Evolutionary conservation across 2,329 filamentous ascomycete genomes (phyloP).

Genomic region (Sclerotinia borealis): DNA sequence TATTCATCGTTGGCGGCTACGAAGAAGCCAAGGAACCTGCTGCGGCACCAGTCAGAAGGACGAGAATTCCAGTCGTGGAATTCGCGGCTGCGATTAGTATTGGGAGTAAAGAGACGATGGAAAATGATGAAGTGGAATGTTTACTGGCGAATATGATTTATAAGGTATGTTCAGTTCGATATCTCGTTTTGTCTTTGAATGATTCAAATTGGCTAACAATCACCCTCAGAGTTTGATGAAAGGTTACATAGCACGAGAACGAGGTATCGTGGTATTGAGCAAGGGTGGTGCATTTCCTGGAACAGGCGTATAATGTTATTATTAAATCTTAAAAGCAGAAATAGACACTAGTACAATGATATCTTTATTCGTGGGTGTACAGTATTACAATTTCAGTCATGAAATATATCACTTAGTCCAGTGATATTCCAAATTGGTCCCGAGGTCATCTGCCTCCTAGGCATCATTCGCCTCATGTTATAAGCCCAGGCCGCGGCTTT

Average conservation of each 20-base stretch:
- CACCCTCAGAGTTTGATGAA: constrained; percentile 59
- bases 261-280: constrained; percentile 84
- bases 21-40: constrained; percentile 68
- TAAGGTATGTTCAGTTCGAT: constrained; percentile 68
- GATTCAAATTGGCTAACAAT: constrained; percentile 1
- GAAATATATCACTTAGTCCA: too few species aligned
- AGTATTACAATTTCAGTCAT: too few species aligned
- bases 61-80: constrained; percentile 74
- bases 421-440: neutral
- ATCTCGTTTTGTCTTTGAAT: neutral
- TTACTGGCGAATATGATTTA: constrained; percentile 95
- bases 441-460: neutral
- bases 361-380: neutral
- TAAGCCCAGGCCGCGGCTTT: too few species aligned
- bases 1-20: constrained; percentile 79
- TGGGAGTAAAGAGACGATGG: constrained; percentile 60
- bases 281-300: constrained; percentile 92
- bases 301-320: constrained; percentile 55
- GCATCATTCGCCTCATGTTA: neutral
- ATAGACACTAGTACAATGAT: neutral
- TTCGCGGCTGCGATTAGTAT: constrained; percentile 81
- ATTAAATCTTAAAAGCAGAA: neutral
- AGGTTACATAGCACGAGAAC: constrained; percentile 90
- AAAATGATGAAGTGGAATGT: constrained; percentile 92
- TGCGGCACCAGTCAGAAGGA: constrained; percentile 57